Evolutionary conservation across 257 asterid species (phyloP).

Genomic region (Osmanthus fragrans): DNA sequence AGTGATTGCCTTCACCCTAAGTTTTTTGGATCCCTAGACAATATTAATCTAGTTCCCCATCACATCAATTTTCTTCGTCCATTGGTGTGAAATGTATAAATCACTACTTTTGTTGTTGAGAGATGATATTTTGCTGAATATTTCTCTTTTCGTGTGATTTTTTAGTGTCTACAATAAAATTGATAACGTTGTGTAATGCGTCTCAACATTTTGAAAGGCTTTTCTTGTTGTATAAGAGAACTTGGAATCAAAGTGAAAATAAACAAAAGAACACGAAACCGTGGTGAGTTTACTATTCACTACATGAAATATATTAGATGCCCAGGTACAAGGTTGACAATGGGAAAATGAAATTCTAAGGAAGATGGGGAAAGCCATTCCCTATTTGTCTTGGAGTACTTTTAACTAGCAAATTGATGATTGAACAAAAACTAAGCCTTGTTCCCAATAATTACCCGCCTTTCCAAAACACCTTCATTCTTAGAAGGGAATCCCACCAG

Average conservation of each 20-base stretch:
- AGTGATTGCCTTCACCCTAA: background rate
- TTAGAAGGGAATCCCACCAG: too few relatives aligned
- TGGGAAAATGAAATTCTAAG: too few relatives aligned
- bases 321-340: too few relatives aligned
- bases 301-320: too few relatives aligned
- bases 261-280: background rate
- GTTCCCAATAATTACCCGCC: too few relatives aligned
- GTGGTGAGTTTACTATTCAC: background rate
- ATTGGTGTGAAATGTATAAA: background rate
- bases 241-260: background rate
- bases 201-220: too few relatives aligned
- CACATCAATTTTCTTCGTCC: background rate
- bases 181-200: background rate
- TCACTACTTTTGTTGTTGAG: background rate
- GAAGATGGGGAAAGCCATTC: too few relatives aligned
- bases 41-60: background rate
- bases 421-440: too few relatives aligned
- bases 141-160: background rate
- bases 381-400: too few relatives aligned
- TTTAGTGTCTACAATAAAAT: background rate
- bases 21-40: background rate
- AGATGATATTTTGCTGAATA: background rate
- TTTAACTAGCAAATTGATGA: too few relatives aligned
- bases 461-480: too few relatives aligned
- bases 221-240: too few relatives aligned